Conservation (phyloP, 2,329 filamentous ascomycete genomes). For the Talaromyces albobiverticillius region DNA sequence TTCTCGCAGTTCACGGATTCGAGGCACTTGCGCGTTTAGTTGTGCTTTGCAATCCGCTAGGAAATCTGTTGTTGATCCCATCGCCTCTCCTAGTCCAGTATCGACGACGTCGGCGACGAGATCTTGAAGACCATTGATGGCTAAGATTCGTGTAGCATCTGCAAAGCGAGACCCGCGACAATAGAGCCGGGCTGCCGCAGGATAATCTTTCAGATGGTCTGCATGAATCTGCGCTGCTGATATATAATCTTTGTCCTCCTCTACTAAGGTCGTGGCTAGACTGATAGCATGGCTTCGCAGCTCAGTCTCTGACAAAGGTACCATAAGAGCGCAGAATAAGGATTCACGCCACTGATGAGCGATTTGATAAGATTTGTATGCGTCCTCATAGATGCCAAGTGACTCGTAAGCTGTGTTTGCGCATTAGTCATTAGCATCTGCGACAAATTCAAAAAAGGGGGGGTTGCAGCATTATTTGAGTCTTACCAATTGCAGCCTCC, state of each 20-base stretch:
- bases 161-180: slow-evolving; percentile 86
- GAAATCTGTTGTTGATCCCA: slow-evolving; percentile 81
- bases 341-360: slow-evolving; percentile 91
- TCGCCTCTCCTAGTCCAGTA: slow-evolving; percentile 72
- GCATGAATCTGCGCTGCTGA: slow-evolving; percentile 75
- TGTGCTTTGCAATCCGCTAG: slow-evolving; percentile 90
- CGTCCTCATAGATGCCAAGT: slow-evolving; percentile 68
- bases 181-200: slow-evolving; percentile 68
- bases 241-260: slow-evolving; percentile 75
- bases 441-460: not conserved
- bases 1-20: slow-evolving; percentile 74
- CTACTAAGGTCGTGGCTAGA: slow-evolving; percentile 74
- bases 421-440: not conserved
- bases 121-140: slow-evolving; percentile 57
- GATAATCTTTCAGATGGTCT: slow-evolving; percentile 74
- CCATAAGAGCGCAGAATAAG: slow-evolving; percentile 72
- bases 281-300: slow-evolving; percentile 67
- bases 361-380: slow-evolving; percentile 78
- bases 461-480: not conserved
- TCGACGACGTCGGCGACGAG: slow-evolving; percentile 72
- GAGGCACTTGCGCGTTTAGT: slow-evolving; percentile 77
- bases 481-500: slow-evolving; percentile 70
- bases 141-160: slow-evolving; percentile 78
- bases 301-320: slow-evolving; percentile 59
- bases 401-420: slow-evolving; percentile 71